Evolutionary conservation across 2,329 filamentous ascomycete genomes (phyloP), one percentile per base, ranked within the genome.

Genomic region (Dactylonectria estremocensis): DNA sequence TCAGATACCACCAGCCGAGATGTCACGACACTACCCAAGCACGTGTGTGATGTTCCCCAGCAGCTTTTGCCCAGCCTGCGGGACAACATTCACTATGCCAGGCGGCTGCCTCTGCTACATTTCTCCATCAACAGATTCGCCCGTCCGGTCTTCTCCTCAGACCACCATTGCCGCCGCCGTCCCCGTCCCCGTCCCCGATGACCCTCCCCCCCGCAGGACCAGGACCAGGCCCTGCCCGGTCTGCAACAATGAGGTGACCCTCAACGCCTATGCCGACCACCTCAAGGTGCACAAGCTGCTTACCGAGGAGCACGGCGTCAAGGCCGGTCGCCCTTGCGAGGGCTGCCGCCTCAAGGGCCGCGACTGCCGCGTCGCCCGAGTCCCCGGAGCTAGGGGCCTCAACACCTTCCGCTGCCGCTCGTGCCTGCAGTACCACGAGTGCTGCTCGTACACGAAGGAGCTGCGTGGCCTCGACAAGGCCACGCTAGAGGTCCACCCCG

Each of bases 341-440:
- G 37, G 20, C 28, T 59, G 56, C 56, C 9, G 13, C 22, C 13
- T 14, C 53, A 56, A 56, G 31, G 10, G 13, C 24, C 43, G 56
- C 18, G 13, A 37, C 18, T 59, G 56, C 43, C 56, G 56, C 7
- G 11, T 59, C 3, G 56, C 56, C 2, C 45, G n/a, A 5, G 6
- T 16, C 3, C 56, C 56, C 9, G 45, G 43, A 9, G 4, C 6
- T 5, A 1, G 24, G 1, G 28, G 43, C 5, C 28, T 59, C 13
- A 35, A 49, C n/a, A 59, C 56, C 7, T 50, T 49, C 28, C 56
- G 56, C 14, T 59, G 56, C 56, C 8, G 20, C 13, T n/a, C 5
- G n/a, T 59, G 56, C 24, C n/a, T 59, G 16, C n/a, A 50, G 56
- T 49, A 59, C 45, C 56, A 49, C 10, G 56, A 59, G 56, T 33